phyloP scores from a whole-genome alignment of 1,284 basidiomycete genomes.

The Tilletia indica region DNA sequence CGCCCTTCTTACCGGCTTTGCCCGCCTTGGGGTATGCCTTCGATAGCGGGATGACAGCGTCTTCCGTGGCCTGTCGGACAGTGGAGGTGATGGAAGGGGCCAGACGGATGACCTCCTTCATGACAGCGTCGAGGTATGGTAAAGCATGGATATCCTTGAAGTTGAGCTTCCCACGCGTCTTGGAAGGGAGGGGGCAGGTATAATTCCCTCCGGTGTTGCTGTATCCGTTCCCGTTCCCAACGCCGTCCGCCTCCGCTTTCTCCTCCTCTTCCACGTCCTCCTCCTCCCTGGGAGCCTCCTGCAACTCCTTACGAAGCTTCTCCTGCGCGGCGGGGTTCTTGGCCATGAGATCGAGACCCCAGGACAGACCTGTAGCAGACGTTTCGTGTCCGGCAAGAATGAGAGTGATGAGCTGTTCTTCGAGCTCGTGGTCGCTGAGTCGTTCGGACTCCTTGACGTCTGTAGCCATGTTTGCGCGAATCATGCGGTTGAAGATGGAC shows the following conservation, averaged over 20 bases:
- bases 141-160: conserved; percentile 32
- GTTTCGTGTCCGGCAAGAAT: conserved; percentile 80
- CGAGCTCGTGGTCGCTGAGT: conserved; percentile 68
- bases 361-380: conserved; percentile 72
- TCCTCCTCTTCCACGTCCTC: conserved; percentile 26
- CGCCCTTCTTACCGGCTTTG: conserved; percentile 22
- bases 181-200: background rate
- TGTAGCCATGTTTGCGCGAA: conserved; percentile 48
- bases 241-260: background rate
- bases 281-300: conserved; percentile 28
- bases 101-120: conserved; percentile 44
- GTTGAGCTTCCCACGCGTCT: conserved; percentile 27
- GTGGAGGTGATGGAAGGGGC: conserved; percentile 45
- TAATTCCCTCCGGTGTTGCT: background rate
- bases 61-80: conserved; percentile 35
- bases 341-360: conserved; percentile 72
- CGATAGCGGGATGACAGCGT: conserved; percentile 41
- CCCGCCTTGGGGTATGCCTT: conserved; percentile 33
- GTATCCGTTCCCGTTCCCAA: conserved; percentile 5
- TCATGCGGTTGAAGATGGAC: conserved; percentile 47
- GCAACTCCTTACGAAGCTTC: conserved; percentile 30
- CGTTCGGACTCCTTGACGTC: conserved; percentile 58
- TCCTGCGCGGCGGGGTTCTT: conserved; percentile 65
- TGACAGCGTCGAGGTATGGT: conserved; percentile 39
- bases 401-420: conserved; percentile 75